These are phyloP conservation scores for Sequoiadendron giganteum DNA, from an alignment of 75 land plant species.

Conservation along the genomic window DNA sequence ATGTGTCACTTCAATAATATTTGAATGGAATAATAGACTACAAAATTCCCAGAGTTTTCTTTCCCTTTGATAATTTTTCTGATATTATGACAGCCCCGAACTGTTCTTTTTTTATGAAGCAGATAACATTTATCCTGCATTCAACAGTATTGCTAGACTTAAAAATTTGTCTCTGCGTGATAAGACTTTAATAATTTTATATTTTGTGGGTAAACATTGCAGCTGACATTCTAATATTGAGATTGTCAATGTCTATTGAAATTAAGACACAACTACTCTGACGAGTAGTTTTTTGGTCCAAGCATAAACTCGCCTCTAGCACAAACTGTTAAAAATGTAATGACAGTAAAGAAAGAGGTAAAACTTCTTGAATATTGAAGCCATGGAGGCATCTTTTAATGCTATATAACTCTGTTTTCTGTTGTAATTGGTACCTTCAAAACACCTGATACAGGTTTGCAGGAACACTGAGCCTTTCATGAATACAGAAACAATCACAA, in stretches of 20 bases:
- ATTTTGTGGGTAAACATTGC: neutral
- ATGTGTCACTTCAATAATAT: neutral
- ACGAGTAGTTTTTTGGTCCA: neutral
- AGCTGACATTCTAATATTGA: neutral
- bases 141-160: neutral
- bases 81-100: neutral
- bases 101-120: neutral
- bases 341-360: neutral
- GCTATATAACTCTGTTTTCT: neutral
- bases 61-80: neutral
- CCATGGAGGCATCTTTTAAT: no score
- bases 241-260: neutral
- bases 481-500: neutral
- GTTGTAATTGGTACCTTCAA: neutral
- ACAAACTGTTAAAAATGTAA: neutral
- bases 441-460: neutral
- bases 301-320: neutral
- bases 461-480: neutral
- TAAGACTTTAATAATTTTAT: neutral
- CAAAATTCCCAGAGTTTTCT: neutral
- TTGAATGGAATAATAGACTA: neutral
- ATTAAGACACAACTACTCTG: neutral
- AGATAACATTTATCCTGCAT: neutral
- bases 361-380: neutral
- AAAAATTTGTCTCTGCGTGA: neutral